Evolutionary conservation across 768 basidiomycete species (phyloP).

Genomic region (Kwoniella mangroviensis): DNA sequence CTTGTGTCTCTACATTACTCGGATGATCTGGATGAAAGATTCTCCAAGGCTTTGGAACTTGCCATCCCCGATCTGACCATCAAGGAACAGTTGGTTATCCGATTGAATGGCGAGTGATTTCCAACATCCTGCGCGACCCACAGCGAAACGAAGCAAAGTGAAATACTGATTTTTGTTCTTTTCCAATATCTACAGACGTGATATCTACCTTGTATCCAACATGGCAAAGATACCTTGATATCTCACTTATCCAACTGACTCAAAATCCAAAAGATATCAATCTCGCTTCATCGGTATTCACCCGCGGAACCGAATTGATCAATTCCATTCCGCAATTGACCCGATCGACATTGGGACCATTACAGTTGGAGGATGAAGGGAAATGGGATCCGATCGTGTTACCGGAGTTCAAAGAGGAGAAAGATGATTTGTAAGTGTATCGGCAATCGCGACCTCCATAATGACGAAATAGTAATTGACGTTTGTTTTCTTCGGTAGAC

Average conservation of each 20-base stretch:
- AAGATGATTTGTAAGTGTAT: slow-evolving; percentile 16
- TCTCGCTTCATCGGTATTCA: slow-evolving; percentile 13
- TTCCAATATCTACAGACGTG: slow-evolving; percentile 8
- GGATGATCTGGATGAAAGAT: slow-evolving; percentile 41
- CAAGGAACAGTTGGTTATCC: slow-evolving; percentile 32
- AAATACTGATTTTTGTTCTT: not conserved
- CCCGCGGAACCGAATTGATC: slow-evolving; percentile 23
- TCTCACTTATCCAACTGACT: not conserved
- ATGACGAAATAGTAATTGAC: too few relatives aligned
- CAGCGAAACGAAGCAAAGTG: too few relatives aligned
- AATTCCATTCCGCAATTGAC: slow-evolving; percentile 11
- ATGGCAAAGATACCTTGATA: slow-evolving; percentile 24
- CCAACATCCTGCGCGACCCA: not conserved
- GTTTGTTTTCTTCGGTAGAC: not conserved
- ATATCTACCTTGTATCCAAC: slow-evolving; percentile 14
- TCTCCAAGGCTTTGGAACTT: slow-evolving; percentile 19
- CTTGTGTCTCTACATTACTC: slow-evolving; percentile 32
- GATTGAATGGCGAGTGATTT: slow-evolving; percentile 13
- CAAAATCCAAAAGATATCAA: slow-evolving; percentile 4
- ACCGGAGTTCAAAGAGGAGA: slow-evolving; percentile 21
- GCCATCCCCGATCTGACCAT: slow-evolving; percentile 19
- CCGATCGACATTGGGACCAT: slow-evolving; percentile 1
- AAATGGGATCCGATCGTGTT: slow-evolving; percentile 28
- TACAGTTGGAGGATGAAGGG: not conserved
- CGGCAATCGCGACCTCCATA: too few relatives aligned